Percentiles rank a stretch among this genome's conserved stretches.
Evolutionary conservation across 306 rosid genomes (phyloP).

Genomic region (Cucurbita moschata): DNA sequence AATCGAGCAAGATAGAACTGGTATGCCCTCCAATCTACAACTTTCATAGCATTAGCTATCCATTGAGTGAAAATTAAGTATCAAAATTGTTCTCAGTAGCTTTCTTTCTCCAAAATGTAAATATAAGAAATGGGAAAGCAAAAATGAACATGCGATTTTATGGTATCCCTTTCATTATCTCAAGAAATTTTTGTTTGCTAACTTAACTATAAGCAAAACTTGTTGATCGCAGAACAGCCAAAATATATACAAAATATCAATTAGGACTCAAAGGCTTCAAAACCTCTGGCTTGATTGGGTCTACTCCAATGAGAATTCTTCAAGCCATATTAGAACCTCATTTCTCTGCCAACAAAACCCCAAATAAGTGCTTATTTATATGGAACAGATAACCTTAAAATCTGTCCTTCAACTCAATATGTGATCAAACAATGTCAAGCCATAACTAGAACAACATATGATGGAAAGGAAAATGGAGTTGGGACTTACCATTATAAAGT

Average conservation of each 20-base stretch:
- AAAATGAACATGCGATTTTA: not conserved
- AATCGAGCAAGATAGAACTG: too few relatives aligned
- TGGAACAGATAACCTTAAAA: not conserved
- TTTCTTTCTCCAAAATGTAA: not conserved
- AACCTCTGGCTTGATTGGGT: not conserved
- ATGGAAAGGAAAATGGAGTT: not conserved
- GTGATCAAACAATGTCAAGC: not conserved
- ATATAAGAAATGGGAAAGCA: not conserved
- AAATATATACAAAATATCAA: not conserved
- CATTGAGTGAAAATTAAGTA: too few relatives aligned
- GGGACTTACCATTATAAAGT: slow-evolving; percentile 46
- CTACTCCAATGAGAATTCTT: slow-evolving; percentile 62
- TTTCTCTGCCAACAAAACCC: slow-evolving; percentile 49
- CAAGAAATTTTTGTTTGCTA: not conserved
- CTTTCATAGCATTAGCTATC: too few relatives aligned
- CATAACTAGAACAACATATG: not conserved
- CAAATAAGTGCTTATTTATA: slow-evolving; percentile 6
- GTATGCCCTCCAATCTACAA: too few relatives aligned
- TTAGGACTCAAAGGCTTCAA: not conserved
- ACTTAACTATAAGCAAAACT: not conserved
- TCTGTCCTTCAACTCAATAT: not conserved
- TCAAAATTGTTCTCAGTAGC: too few relatives aligned
- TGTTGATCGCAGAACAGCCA: not conserved
- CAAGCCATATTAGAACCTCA: slow-evolving; percentile 80
- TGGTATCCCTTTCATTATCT: not conserved